Base-by-base conservation (phyloP, 805 yeast genomes). In the Dipodascus albidus region DNA sequence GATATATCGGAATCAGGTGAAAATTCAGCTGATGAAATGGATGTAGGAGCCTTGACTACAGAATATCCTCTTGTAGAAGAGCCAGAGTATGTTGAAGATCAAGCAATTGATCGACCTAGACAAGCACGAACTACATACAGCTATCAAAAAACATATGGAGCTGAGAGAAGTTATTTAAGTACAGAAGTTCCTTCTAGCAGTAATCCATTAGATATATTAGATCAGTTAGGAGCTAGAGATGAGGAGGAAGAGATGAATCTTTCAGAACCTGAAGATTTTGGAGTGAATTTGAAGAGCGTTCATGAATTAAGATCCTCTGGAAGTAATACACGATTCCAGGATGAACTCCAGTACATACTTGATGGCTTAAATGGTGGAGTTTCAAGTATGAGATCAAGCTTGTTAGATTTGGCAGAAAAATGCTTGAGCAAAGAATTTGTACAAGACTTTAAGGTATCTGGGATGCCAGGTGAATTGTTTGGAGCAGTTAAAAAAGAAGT, bases 281-380 rank as follows among this genome's bases (percentile, higher is more conserved):
- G 44, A 17, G 33, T 42, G n/a, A 51, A 42, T 23, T 38, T 54
- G 24, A 50, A 48, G 31, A 47, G 49, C 9, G 50, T 44, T 3
- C 33, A 58, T 38, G 60, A 58, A 27, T 47, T 58, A n/a, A 21
- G 56, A 1, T 55, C 60, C 11, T 53, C 42, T 20, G 60, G 60
- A n/a, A 51, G 42, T 2, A 50, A 54, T 33, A 23, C 58, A 17
- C 42, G 52, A 9, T 54, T 56, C 27, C 47, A 52, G 1, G 52
- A 51, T 14, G 57, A 53, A 2, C 47, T 58, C 33, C 54, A 51
- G 47, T 56, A 54, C 41, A 50, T 53, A 3, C 49, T 56, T 51
- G 59, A 54, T 2, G 58, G 60, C 3, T 38, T 58, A 2, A 22
- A 49, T 2, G 52, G 50, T 9, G 56, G 49, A 11, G 24, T 38